Evolutionary conservation across 257 asterid genomes (phyloP).

Genomic region (Cinchona pubescens): DNA sequence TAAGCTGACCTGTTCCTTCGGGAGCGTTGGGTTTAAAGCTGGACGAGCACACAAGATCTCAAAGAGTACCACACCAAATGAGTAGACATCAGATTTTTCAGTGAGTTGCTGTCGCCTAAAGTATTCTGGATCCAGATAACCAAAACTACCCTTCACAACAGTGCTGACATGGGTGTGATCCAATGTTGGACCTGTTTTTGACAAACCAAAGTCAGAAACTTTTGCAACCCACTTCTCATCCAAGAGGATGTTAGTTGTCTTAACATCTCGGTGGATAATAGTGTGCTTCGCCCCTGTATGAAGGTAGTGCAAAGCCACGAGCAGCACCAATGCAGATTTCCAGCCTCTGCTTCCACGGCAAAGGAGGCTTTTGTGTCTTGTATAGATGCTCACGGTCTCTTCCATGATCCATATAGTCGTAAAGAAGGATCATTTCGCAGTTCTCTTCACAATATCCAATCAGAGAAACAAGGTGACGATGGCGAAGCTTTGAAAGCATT

Average conservation of each 20-base stretch:
- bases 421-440: slow-evolving; percentile 86
- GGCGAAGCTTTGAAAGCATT: slow-evolving; percentile 93
- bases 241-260: too few species aligned
- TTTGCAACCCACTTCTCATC: too few species aligned
- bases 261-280: too few species aligned
- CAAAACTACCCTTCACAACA: too few species aligned
- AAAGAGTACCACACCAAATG: slow-evolving; percentile 72
- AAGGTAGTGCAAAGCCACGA: slow-evolving; percentile 78
- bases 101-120: too few species aligned
- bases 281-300: too few species aligned
- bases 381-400: slow-evolving; percentile 85
- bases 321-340: slow-evolving; percentile 90
- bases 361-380: slow-evolving; percentile 80
- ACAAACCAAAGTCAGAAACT: too few species aligned
- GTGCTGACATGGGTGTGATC: too few species aligned
- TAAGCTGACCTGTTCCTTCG: slow-evolving; percentile 84
- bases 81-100: too few species aligned
- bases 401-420: slow-evolving; percentile 87
- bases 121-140: too few species aligned
- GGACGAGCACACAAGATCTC: slow-evolving; percentile 89
- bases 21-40: slow-evolving; percentile 69
- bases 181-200: too few species aligned
- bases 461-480: slow-evolving; percentile 81
- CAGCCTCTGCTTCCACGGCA: slow-evolving; percentile 91
- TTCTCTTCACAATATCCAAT: slow-evolving; percentile 89